Evolutionary conservation across 2,329 filamentous ascomycete genomes (phyloP), one percentile per base, ranked within the genome.

Genomic region (Neurospora sp.): DNA sequence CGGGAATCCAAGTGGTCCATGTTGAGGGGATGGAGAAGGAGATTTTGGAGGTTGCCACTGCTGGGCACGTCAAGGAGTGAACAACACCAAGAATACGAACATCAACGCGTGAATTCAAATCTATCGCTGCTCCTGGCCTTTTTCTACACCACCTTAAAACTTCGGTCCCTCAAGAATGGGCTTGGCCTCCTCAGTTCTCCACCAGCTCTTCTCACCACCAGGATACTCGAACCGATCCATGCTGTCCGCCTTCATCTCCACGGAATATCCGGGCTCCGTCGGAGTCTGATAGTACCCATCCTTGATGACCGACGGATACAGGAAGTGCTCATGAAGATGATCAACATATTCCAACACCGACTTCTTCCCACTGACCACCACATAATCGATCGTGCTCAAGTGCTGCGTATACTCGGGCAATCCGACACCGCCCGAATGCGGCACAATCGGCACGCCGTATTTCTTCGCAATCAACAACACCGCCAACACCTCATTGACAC

Each of bases 331-430:
- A 80, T 97, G 94, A 77, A 97, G 82, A 81, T 97, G 93, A 79
- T 97, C 93, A 33, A 97, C 93, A 80, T 94, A 97, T 84, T 97
- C 94, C 70, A 97, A 83, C 66, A 97, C 88, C 33, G 89, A 92
- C 78, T 89, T 86, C 84, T 93, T 92, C 19, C 92, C 93, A 72
- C 86, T 91, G 1, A 97, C 93, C 66, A 90, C 91, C 3, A 97
- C 92, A 76, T 97, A 97, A 81, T 97, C 94, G 74, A 97, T 96
- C 15, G 93, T 97, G 81, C 89, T 93, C 72, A 97, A 82, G 81
- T 97, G 93, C 83, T 97, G 93, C 0, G 94, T 97, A 83, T 97
- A 97, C 81, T 97, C 94, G 43, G 93, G 93, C 73, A 97, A 84
- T 6, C 93, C 94, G 1, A 97, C 93, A 74, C 93, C 93, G 23